Evolutionary conservation across 2,329 filamentous ascomycete genomes (phyloP).

Genomic region (Epichloe coenophiala): DNA sequence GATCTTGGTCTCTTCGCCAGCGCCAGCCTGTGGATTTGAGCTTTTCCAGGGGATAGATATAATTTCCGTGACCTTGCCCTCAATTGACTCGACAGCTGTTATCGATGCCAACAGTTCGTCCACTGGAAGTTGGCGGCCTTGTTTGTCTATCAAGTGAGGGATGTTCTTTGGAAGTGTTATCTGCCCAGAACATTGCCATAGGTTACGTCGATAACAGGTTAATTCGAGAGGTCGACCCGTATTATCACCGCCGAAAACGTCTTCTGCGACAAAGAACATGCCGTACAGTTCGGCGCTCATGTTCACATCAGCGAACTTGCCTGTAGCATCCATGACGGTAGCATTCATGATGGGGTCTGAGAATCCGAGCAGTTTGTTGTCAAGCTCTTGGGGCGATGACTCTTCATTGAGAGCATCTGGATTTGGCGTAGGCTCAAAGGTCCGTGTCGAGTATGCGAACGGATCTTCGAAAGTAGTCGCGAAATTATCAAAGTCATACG

Average conservation of each 20-base stretch:
- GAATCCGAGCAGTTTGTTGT: constrained; percentile 62
- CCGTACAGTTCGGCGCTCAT: constrained; percentile 68
- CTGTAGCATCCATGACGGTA: constrained; percentile 51
- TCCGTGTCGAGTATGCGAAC: constrained; percentile 42
- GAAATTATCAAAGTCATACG: constrained; percentile 48
- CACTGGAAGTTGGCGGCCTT: constrained; percentile 64
- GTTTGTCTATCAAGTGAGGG: constrained; percentile 56
- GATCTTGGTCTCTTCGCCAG: constrained; percentile 34
- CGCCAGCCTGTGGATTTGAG: constrained; percentile 39
- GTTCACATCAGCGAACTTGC: constrained; percentile 47
- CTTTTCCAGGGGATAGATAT: constrained; percentile 96
- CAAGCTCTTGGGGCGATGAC: constrained; percentile 41
- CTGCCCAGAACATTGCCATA: constrained; percentile 88
- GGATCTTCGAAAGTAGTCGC: constrained; percentile 52
- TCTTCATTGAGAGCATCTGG: constrained; percentile 31
- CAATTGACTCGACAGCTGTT: constrained; percentile 79
- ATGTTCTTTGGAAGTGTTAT: constrained; percentile 64
- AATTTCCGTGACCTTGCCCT: constrained; percentile 83
- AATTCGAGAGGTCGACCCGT: constrained; percentile 57
- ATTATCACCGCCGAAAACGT: constrained; percentile 53
- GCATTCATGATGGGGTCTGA: constrained; percentile 47
- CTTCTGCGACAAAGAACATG: constrained; percentile 82
- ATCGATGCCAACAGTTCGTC: constrained; percentile 71
- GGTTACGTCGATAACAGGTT: constrained; percentile 87
- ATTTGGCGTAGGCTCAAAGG: constrained; percentile 31